phyloP scores from a whole-genome alignment of 2,329 filamentous ascomycete genomes.

The Penicillium hordei region DNA sequence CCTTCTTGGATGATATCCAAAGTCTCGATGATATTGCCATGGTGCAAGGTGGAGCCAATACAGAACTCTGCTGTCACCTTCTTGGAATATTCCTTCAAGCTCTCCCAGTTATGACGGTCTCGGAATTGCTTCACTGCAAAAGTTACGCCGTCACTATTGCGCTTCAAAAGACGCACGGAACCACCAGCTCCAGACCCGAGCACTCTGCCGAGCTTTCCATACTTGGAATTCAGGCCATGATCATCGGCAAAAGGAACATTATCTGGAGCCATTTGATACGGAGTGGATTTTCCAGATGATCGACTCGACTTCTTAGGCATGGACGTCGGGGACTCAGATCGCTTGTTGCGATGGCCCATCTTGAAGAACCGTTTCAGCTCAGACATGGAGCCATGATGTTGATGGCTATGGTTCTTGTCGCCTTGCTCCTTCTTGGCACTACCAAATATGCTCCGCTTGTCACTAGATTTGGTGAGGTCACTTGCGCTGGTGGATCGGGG shows the following conservation, averaged over 20 bases:
- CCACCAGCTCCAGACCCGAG: conserved; percentile 92
- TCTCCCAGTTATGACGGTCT: conserved; percentile 87
- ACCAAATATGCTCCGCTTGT: conserved; percentile 58
- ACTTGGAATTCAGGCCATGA: conserved; percentile 84
- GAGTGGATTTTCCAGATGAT: conserved; percentile 53
- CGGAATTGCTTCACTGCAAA: conserved; percentile 98
- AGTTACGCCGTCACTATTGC: conserved; percentile 85
- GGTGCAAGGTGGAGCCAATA: conserved; percentile 92
- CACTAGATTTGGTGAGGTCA: conserved; percentile 44
- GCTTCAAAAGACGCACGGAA: conserved; percentile 90
- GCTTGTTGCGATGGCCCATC: conserved; percentile 66
- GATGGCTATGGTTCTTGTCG: conserved; percentile 51
- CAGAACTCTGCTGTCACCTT: conserved; percentile 98
- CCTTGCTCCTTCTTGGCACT: conserved; percentile 53
- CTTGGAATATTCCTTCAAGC: conserved; percentile 93
- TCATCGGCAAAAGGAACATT: conserved; percentile 88
- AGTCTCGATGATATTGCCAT: conserved; percentile 97
- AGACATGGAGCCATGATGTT: conserved; percentile 76
- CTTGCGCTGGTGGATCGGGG: conserved; percentile 50
- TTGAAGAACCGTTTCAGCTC: conserved; percentile 96
- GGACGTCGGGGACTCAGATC: conserved; percentile 62
- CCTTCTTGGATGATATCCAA: conserved; percentile 95
- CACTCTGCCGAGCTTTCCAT: conserved; percentile 92
- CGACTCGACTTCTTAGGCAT: conserved; percentile 57
- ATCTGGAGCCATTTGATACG: conserved; percentile 52